Base-by-base conservation (phyloP, 2,329 filamentous ascomycete species). In the Alternaria sp. region DNA sequence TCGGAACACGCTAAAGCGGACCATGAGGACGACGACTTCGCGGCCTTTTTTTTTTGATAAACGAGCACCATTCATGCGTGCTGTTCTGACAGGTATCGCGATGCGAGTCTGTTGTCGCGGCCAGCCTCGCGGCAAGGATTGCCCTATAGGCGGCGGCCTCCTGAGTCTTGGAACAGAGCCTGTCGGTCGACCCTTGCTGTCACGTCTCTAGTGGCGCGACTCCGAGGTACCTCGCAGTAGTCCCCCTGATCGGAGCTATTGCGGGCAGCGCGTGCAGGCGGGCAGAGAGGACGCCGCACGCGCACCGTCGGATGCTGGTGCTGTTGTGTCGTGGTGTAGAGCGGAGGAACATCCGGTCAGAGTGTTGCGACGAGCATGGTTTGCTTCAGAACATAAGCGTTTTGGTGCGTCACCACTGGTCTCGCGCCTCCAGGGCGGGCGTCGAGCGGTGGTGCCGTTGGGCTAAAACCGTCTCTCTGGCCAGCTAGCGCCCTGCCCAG, bases 11-110 rank as follows among this genome's bases (percentile, higher is more conserved):
- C 49, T 51, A 51, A 61, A 37, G 62, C 65, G 43, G 28, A 54
- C 47, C 28, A 25, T 25, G 41, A 25, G 50, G 49, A 41, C 21
- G 11, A 47, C 59, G 56, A 44, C 57, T 62, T 58, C 68, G 37
- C 47, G 23, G 33, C 55, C 65, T 74, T 70, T 41, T 74, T 70
- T 41, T 41, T 68, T 75, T 71, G 71, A 73, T 71, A 69, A 65
- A 66, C 69, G 60, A 71, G 55, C 61, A 55, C 61, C 58, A 51
- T 75, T 75, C 60, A 77, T 78, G 75, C 63, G 74, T 73, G 69
- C 71, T 64, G 57, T 66, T 71, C 67, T 69, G 71, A 71, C 69
- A 67, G 55, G 55, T 60, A 43, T 65, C 47, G 66, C 64, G 64
- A 61, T 68, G 49, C 30, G 64, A 23, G 37, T 43, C n/a, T 25